phyloP scores from a whole-genome alignment of 2,329 filamentous ascomycete genomes.

The Domatiomyces globalis region DNA sequence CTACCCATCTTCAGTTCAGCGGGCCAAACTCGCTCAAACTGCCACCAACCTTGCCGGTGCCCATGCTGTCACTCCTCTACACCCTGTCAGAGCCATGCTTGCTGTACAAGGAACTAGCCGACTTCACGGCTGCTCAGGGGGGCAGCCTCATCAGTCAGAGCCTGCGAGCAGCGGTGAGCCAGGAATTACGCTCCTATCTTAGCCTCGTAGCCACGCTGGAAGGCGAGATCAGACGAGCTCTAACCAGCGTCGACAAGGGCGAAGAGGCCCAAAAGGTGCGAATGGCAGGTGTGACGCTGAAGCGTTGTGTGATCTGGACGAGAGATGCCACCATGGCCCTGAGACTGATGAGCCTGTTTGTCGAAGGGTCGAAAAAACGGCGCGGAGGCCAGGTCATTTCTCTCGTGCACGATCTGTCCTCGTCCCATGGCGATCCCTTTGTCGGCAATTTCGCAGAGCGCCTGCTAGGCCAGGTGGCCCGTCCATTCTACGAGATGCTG shows the following conservation, averaged over 20 bases:
- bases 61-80: constrained; percentile 74
- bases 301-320: constrained; percentile 93
- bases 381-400: constrained; percentile 87
- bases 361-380: constrained; percentile 68
- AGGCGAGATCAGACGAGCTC: constrained; percentile 71
- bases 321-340: constrained; percentile 92
- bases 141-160: constrained; percentile 85
- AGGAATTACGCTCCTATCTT: constrained; percentile 77
- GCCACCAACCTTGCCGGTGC: constrained; percentile 64
- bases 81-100: constrained; percentile 84
- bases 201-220: constrained; percentile 84
- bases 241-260: constrained; percentile 55
- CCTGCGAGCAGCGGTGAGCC: constrained; percentile 68
- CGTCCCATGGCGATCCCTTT: constrained; percentile 87
- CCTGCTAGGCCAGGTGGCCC: constrained; percentile 69
- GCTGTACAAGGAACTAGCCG: constrained; percentile 67
- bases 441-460: constrained; percentile 87
- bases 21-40: constrained; percentile 57
- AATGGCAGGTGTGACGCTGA: constrained; percentile 81
- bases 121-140: constrained; percentile 67
- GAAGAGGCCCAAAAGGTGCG: constrained; percentile 55
- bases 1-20: constrained; percentile 65
- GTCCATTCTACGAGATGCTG: constrained; percentile 92
- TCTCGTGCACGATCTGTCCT: constrained; percentile 82
- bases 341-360: constrained; percentile 82